phyloP scores from a whole-genome alignment of 1,284 basidiomycete species.

The Puccinia novopanici region DNA sequence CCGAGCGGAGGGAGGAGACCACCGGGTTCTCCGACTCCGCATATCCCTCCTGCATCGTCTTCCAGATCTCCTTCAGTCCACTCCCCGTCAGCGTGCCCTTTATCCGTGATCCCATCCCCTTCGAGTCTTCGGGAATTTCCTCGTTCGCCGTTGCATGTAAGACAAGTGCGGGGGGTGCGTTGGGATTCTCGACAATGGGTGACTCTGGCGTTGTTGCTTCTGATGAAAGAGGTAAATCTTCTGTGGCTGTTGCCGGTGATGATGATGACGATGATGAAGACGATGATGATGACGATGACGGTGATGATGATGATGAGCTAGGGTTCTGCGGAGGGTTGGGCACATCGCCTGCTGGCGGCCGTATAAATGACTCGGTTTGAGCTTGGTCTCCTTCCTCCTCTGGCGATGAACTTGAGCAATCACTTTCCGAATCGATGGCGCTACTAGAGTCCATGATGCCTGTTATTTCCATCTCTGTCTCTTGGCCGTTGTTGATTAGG shows the following conservation, averaged over 20 bases:
- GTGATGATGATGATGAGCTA: conserved; percentile 8
- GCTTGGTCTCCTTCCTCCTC: conserved; percentile 18
- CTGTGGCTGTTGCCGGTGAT: conserved; percentile 53
- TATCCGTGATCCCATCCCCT: conserved; percentile 68
- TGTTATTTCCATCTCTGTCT: conserved; percentile 17
- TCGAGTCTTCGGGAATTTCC: conserved; percentile 63
- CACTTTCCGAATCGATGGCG: conserved; percentile 37
- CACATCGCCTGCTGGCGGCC: background rate
- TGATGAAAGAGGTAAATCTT: conserved; percentile 51
- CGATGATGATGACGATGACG: background rate
- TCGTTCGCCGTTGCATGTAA: conserved; percentile 77
- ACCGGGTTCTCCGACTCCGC: conserved; percentile 93
- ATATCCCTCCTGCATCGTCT: conserved; percentile 67
- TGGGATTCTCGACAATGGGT: conserved; percentile 62
- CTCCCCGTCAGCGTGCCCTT: conserved; percentile 61
- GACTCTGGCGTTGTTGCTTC: conserved; percentile 55
- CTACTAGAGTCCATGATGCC: conserved; percentile 30
- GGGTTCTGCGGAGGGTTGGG: background rate
- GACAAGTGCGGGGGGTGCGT: conserved; percentile 80
- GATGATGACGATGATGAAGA: background rate
- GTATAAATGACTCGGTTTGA: too few relatives aligned
- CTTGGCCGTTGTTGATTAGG: conserved; percentile 30
- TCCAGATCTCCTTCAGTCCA: conserved; percentile 53
- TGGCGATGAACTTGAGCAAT: conserved; percentile 25
- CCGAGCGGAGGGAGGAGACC: conserved; percentile 74